These are phyloP conservation scores for Naganishia antarctica DNA, from an alignment of 768 basidiomycete genomes.

Conservation along the genomic window DNA sequence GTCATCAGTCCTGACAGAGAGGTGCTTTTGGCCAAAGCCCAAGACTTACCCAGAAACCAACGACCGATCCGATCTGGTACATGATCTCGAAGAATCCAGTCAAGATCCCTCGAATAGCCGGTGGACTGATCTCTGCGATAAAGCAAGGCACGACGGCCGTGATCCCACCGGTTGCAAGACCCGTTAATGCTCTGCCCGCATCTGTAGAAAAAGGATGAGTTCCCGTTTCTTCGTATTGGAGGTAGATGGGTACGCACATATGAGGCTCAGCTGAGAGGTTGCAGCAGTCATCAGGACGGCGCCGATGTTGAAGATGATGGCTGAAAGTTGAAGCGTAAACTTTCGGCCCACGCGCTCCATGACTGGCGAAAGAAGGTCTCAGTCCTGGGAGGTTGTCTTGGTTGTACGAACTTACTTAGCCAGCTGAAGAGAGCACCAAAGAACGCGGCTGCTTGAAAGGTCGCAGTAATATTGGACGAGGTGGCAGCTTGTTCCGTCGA, in stretches of 20 bases:
- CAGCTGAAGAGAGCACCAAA: slow-evolving; percentile 37
- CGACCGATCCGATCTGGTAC: slow-evolving; percentile 54
- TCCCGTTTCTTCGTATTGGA: too few relatives aligned
- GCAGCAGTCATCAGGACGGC: slow-evolving; percentile 47
- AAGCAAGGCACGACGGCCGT: slow-evolving; percentile 41
- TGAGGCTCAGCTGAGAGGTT: slow-evolving; percentile 34
- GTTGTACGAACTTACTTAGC: slow-evolving; percentile 19
- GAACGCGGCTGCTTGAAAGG: slow-evolving; percentile 54
- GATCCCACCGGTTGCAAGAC: slow-evolving; percentile 50
- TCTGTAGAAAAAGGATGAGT: slow-evolving; percentile 27
- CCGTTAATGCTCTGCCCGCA: slow-evolving; percentile 52
- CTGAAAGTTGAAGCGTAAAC: slow-evolving; percentile 46
- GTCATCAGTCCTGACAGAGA: too few relatives aligned
- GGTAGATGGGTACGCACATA: slow-evolving; percentile 31
- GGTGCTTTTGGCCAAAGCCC: neutral
- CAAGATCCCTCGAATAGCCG: slow-evolving; percentile 53
- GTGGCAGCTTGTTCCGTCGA: slow-evolving; percentile 46
- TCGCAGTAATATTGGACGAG: slow-evolving; percentile 54
- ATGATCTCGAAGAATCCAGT: slow-evolving; percentile 55
- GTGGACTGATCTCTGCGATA: slow-evolving; percentile 53
- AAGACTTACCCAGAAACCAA: slow-evolving; percentile 47
- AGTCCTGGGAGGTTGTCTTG: too few relatives aligned
- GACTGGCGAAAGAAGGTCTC: too few relatives aligned
- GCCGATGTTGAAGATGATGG: slow-evolving; percentile 52
- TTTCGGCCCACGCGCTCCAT: slow-evolving; percentile 53